Percentiles rank a stretch among this genome's conserved stretches.
phyloP scores from a whole-genome alignment of 2,329 filamentous ascomycete genomes.

The Talaromyces sp. region DNA sequence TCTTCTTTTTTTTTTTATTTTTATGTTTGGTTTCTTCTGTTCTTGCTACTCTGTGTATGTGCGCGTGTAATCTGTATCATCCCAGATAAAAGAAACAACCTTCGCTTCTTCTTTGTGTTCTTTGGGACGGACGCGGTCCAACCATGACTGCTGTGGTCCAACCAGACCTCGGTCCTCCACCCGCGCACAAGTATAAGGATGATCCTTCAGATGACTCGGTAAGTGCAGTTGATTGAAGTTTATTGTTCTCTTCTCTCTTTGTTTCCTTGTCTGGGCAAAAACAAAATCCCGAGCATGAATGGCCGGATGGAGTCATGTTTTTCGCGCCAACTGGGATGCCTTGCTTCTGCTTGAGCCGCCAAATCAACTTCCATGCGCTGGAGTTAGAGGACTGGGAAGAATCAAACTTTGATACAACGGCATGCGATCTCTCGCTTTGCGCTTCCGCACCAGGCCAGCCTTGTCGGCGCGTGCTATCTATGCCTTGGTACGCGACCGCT shows the following conservation, averaged over 20 bases:
- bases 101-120: constrained; percentile 2
- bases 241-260: constrained; percentile 17
- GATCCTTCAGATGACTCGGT: constrained; percentile 45
- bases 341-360: background rate
- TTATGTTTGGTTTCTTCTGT: background rate
- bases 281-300: constrained; percentile 1
- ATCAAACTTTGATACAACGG: background rate
- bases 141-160: constrained; percentile 42
- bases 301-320: background rate
- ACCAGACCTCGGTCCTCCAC: constrained; percentile 35
- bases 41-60: background rate
- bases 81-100: background rate
- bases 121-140: constrained; percentile 24
- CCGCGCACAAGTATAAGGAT: constrained; percentile 44
- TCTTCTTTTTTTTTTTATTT: background rate
- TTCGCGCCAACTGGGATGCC: background rate
- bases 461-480: background rate
- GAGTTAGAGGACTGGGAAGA: background rate
- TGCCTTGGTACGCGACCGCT: background rate
- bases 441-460: background rate
- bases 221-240: constrained; percentile 28
- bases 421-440: background rate
- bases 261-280: constrained; percentile 15
- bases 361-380: background rate
- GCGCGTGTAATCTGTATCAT: constrained; percentile 2